Evolutionary conservation across 2,329 filamentous ascomycete species (phyloP).

Genomic region (Neonectria hederae): DNA sequence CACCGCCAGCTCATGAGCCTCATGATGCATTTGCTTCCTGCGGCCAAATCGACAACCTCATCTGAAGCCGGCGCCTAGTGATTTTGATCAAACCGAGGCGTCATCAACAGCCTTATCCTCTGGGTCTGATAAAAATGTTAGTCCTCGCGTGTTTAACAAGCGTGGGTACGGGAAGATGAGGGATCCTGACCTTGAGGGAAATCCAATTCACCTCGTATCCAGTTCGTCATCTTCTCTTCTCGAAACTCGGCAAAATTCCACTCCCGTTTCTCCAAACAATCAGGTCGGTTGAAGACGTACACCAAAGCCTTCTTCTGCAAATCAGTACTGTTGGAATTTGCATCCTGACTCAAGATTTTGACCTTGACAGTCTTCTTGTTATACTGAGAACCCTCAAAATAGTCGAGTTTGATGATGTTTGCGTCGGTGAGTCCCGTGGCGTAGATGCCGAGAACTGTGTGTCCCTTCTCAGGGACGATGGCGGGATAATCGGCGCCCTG

Average conservation of each 20-base stretch:
- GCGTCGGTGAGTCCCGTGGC: constrained; percentile 81
- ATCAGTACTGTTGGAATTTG: constrained; percentile 50
- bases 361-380: constrained; percentile 64
- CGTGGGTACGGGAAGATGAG: background rate
- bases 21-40: constrained; percentile 12
- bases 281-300: constrained; percentile 69
- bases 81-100: constrained; percentile 11
- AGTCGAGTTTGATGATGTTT: constrained; percentile 79
- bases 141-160: background rate
- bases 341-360: constrained; percentile 58
- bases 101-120: constrained; percentile 30
- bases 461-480: constrained; percentile 66
- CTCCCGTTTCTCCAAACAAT: constrained; percentile 73
- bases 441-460: constrained; percentile 76
- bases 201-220: constrained; percentile 61
- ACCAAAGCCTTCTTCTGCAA: constrained; percentile 65
- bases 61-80: constrained; percentile 29
- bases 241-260: constrained; percentile 92
- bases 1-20: constrained; percentile 30
- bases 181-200: constrained; percentile 51
- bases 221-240: constrained; percentile 71
- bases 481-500: constrained; percentile 80
- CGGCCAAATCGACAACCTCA: constrained; percentile 25
- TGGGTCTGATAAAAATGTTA: constrained; percentile 34
- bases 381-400: constrained; percentile 85